These are phyloP conservation scores for Artemisia tridentata DNA, from an alignment of 129 eudicot species.

Conservation along the genomic window DNA sequence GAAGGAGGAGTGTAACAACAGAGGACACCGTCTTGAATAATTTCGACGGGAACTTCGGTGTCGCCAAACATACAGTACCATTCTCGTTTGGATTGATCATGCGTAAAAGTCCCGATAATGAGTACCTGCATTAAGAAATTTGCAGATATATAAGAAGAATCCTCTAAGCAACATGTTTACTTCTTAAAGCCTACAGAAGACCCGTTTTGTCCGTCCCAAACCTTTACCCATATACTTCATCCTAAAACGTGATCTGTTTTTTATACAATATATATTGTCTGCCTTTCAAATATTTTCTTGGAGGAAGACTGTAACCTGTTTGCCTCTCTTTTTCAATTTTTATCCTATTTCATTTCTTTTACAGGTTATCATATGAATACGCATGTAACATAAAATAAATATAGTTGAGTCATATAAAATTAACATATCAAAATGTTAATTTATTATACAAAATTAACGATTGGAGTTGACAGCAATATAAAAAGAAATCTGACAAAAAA, in stretches of 20 bases:
- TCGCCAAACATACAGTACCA: constrained; percentile 96
- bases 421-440: neutral
- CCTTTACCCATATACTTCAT: no score
- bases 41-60: constrained; percentile 78
- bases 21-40: constrained; percentile 84
- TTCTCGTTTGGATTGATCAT: constrained; percentile 48
- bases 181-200: no score
- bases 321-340: neutral
- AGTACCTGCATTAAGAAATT: constrained; percentile 58
- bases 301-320: neutral
- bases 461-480: neutral
- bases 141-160: neutral
- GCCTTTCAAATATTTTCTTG: no score
- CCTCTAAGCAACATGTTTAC: neutral
- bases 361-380: neutral
- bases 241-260: no score
- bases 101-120: constrained; percentile 70
- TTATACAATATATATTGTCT: no score
- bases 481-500: neutral
- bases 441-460: neutral
- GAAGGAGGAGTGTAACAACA: constrained; percentile 74
- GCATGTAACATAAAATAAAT: constrained; percentile 3
- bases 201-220: no score
- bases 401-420: neutral
- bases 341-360: no score